Conservation (phyloP, 1,284 basidiomycete genomes). For the Ceratobasidium sp. region DNA sequence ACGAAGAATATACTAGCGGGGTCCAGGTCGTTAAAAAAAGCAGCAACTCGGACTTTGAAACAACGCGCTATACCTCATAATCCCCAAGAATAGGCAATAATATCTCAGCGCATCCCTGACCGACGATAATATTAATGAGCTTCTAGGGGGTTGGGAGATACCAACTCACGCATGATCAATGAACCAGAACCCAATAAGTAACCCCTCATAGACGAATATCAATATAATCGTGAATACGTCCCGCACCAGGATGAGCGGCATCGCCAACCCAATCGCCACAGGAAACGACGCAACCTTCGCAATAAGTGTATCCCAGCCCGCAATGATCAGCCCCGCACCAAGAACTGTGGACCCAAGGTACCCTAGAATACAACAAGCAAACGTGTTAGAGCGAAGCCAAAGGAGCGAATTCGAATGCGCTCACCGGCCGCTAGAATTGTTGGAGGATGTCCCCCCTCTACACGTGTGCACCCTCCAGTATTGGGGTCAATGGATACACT, state of each 20-base stretch:
- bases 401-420: background rate
- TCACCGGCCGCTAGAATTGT: slow-evolving; percentile 65
- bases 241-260: slow-evolving; percentile 76
- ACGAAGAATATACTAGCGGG: slow-evolving; percentile 70
- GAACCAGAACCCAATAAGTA: slow-evolving; percentile 84
- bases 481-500: slow-evolving; percentile 82
- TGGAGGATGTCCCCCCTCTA: slow-evolving; percentile 65
- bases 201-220: slow-evolving; percentile 72
- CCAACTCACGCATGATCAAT: slow-evolving; percentile 73
- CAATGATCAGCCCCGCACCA: slow-evolving; percentile 77
- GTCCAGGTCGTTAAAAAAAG: slow-evolving; percentile 30
- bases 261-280: slow-evolving; percentile 72
- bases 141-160: slow-evolving; percentile 5
- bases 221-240: slow-evolving; percentile 83
- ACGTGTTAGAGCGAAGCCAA: slow-evolving; percentile 2
- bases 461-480: slow-evolving; percentile 68
- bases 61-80: slow-evolving; percentile 72
- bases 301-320: slow-evolving; percentile 78
- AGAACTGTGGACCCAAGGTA: slow-evolving; percentile 80
- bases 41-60: background rate
- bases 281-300: slow-evolving; percentile 84
- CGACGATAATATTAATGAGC: slow-evolving; percentile 2
- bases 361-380: slow-evolving; percentile 51
- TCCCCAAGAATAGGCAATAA: slow-evolving; percentile 74
- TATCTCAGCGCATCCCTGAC: slow-evolving; percentile 68